Evolutionary conservation across 495 filamentous ascomycete genomes (phyloP), one percentile per base, ranked within the genome.

Genomic region (Coniosporium apollinis): DNA sequence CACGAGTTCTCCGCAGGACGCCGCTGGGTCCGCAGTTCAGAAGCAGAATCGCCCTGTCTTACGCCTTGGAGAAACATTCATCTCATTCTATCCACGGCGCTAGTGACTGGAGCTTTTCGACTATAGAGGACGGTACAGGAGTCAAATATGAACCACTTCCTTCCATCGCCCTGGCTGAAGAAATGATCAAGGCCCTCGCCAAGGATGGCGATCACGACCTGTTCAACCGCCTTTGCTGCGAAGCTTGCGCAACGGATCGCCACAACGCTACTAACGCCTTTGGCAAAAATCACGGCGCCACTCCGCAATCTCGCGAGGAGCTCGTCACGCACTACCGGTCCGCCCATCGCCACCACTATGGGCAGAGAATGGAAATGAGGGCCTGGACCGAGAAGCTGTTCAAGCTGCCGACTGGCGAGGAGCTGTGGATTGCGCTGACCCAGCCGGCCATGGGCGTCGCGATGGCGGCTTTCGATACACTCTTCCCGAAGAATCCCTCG

Each of bases 171-270:
- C n/a, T n/a, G n/a, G n/a, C n/a, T n/a, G 17, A 3, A n/a, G 22
- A 43, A 15, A 26, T 45, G 15, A 19, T 31, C 4, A 15, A 34
- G 4, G 22, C 7, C 13, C 43, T 46, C 33, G 40, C 20, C 14
- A 19, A 24, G n/a, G 43, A 8, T n/a, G 43, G 43, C 6, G 33
- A 44, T 9, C 31, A 44, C 28, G 34, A 46, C 16, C 22, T 38
- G 5, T 38, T 46, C 21, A 25, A 31, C 5, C 24, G 28, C 6
- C 22, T 37, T n/a, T 25, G 30, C 15, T 46, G 41, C 21, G 24
- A 26, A 7, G n/a, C 14, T 8, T 46, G 41, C 34, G 28, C 42
- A 17, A n/a, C n/a, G n/a, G n/a, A n/a, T n/a, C n/a, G n/a, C n/a
- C n/a, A n/a, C n/a, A n/a, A n/a, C n/a, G n/a, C n/a, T n/a, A n/a